A percentile compares a stretch with the other conserved stretches of the same genome.
These are phyloP conservation scores for Pythium angustatum DNA, from an alignment of 352 stramenopile species.

Conservation along the genomic window DNA sequence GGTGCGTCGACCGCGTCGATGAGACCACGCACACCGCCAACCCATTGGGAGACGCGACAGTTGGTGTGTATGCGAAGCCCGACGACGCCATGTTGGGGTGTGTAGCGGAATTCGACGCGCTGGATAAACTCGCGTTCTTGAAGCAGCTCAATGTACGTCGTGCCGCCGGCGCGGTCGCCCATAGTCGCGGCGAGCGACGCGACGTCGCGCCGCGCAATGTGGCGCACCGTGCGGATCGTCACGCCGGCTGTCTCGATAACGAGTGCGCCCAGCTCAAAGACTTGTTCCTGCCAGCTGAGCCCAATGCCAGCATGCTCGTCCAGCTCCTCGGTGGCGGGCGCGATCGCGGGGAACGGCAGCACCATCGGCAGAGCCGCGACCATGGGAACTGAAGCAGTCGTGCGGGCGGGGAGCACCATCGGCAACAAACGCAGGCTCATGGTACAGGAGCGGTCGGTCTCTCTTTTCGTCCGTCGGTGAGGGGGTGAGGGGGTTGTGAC, in stretches of 20 bases:
- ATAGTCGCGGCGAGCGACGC: not conserved
- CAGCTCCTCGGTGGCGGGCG: not conserved
- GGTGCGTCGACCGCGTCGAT: constrained; percentile 5
- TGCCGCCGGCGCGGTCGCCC: constrained; percentile 9
- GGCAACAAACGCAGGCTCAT: not conserved
- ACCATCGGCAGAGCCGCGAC: not conserved
- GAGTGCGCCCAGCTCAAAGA: constrained; percentile 18
- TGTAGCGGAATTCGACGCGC: constrained; percentile 12
- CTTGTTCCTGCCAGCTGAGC: constrained; percentile 23
- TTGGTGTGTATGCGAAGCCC: constrained; percentile 20
- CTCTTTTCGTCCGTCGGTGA: too few species aligned
- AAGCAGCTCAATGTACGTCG: constrained; percentile 10
- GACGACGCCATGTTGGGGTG: not conserved
- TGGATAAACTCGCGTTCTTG: constrained; percentile 1
- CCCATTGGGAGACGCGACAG: constrained; percentile 2
- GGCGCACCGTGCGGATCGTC: constrained; percentile 5
- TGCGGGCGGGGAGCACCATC: not conserved
- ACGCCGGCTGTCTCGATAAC: constrained; percentile 3
- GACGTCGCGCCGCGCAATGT: constrained; percentile 24
- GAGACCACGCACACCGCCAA: constrained; percentile 4
- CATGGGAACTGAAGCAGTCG: too few species aligned
- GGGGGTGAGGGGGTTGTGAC: too few species aligned
- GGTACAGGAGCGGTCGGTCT: too few species aligned
- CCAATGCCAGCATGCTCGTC: not conserved
- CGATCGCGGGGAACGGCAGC: not conserved